Conservation (phyloP, 768 basidiomycete species). For the Mycena maculata region DNA sequence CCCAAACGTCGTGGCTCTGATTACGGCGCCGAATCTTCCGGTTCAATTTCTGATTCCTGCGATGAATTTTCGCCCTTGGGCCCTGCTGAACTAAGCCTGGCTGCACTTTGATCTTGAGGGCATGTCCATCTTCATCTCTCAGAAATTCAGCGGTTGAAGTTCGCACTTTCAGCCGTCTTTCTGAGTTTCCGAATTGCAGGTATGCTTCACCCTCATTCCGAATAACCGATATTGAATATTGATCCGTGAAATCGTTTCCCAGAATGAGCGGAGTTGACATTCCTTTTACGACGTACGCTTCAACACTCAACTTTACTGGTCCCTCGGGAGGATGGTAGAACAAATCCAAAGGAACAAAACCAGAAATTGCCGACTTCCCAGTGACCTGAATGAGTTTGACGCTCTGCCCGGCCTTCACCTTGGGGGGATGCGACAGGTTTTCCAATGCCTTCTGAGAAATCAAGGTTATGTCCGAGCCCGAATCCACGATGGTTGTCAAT, state of each 20-base stretch:
- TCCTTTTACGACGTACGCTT: conserved; percentile 32
- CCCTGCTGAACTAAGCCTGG: not conserved
- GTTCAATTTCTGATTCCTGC: conserved; percentile 2
- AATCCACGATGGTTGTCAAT: too few relatives aligned
- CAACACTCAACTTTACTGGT: conserved; percentile 39
- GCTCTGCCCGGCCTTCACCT: conserved; percentile 38
- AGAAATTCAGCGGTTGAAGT: not conserved
- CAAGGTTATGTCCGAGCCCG: too few relatives aligned
- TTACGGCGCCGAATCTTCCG: not conserved
- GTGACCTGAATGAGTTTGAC: conserved; percentile 49
- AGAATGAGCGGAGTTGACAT: conserved; percentile 44
- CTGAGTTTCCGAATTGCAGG: conserved; percentile 7
- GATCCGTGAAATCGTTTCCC: conserved; percentile 48
- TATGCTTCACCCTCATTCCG: conserved; percentile 25
- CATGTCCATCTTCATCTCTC: conserved; percentile 4
- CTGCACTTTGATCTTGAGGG: conserved; percentile 5
- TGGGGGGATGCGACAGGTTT: not conserved
- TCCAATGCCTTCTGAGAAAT: too few relatives aligned
- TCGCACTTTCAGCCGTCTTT: conserved; percentile 1
- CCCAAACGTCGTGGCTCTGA: conserved; percentile 25
- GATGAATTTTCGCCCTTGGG: not conserved
- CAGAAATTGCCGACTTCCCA: conserved; percentile 41
- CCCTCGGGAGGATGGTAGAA: conserved; percentile 38
- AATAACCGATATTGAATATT: conserved; percentile 45
- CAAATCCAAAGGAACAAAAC: conserved; percentile 43